phyloP scores from a whole-genome alignment of 306 rosid species.

The Quillaja saponaria region DNA sequence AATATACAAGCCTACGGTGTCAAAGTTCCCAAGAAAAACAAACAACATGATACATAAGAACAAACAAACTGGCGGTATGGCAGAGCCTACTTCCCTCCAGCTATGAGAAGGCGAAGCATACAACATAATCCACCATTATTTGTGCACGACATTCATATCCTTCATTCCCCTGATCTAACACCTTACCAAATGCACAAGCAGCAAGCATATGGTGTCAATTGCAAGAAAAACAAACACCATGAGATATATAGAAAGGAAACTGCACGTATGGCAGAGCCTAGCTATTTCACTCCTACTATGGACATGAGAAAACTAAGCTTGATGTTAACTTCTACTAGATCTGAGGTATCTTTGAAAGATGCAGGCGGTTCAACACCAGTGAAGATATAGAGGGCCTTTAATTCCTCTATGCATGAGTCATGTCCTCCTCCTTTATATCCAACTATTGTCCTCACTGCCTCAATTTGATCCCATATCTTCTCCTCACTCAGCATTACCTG shows the following conservation, averaged over 20 bases:
- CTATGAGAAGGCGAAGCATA: too few species aligned
- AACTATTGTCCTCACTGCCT: constrained; percentile 45
- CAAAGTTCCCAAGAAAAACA: too few species aligned
- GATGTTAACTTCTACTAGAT: constrained; percentile 41
- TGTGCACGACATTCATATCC: too few species aligned
- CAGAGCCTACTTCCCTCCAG: too few species aligned
- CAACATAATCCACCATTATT: too few species aligned
- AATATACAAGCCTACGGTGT: too few species aligned
- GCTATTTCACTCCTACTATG: constrained; percentile 68
- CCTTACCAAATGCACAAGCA: too few species aligned
- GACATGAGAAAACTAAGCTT: constrained; percentile 73
- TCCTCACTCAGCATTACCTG: constrained; percentile 48
- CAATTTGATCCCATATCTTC: constrained; percentile 54
- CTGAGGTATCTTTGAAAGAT: constrained; percentile 28
- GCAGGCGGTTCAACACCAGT: constrained; percentile 70
- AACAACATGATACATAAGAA: too few species aligned
- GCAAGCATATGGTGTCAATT: too few species aligned
- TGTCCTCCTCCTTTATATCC: constrained; percentile 54
- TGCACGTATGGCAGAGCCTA: neutral
- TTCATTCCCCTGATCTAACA: too few species aligned
- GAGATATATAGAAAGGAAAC: constrained; percentile 6
- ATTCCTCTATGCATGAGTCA: constrained; percentile 56
- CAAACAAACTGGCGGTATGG: too few species aligned
- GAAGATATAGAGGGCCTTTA: constrained; percentile 70
- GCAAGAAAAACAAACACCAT: neutral